Evolutionary conservation across 306 rosid genomes (phyloP), one percentile per base, ranked within the genome.

Genomic region (Datisca glomerata): DNA sequence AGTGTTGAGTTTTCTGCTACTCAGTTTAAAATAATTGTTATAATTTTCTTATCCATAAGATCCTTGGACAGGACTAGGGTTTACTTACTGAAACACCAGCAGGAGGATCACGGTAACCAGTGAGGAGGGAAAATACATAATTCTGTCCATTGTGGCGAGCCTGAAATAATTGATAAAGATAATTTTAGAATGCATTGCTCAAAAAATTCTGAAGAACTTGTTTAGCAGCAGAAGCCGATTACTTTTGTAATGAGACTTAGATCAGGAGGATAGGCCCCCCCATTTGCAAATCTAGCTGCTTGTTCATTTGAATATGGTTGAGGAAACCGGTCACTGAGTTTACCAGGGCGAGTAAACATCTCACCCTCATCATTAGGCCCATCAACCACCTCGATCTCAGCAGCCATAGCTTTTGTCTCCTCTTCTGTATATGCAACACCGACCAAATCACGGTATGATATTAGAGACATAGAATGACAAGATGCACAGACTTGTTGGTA

Each of bases 341-440:
- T 89, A 66, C 98, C 98, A 2, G 95, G 98, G 57, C 98, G 95
- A 24, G 95, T 59, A 59, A 80, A 89, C 95, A 84, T 77, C 84
- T 89, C 95, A 43, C 98, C 95, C 84, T 89, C 98, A 37, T 89
- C 98, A 51, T 89, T 89, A 43, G 95, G 98, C 53, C 98, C 98
- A 70, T 89, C 98, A 51, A 32, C 71, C 43, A 89, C 98, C 74
- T 89, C 98, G 80, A 89, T 89, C 73, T 89, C 98, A 51, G 98
- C 93, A 4, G 98, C 98, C 95, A 89, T 84, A 23, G 86, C 98
- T 69, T 89, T 89, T 34, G 80, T 80, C 72, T 89, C 97, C 24
- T 83, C 97, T 69, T 89, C 97, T 6, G 97, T 89, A 56, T 89
- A 89, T 33, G 97, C 97, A 20, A 89, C 83, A 42, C 93, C 95